These are phyloP conservation scores for Castanospermum australe DNA, from an alignment of 306 rosid genomes.

Conservation along the genomic window DNA sequence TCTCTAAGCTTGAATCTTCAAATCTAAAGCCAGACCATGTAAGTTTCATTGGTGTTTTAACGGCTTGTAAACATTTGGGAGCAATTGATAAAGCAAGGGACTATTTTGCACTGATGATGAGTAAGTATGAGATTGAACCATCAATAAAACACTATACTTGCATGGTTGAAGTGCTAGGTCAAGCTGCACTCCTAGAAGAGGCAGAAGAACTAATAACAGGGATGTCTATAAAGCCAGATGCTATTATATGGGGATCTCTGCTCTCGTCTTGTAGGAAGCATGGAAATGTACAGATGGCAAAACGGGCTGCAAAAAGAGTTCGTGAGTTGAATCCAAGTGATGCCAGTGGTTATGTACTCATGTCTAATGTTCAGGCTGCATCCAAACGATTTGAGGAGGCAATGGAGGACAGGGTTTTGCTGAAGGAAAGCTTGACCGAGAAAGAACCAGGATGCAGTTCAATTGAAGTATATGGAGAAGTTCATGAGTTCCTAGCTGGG, in stretches of 20 bases:
- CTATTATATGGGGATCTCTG: conserved; percentile 84
- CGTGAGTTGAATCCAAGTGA: conserved; percentile 64
- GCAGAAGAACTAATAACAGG: conserved; percentile 61
- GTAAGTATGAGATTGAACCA: conserved; percentile 52
- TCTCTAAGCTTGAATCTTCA: conserved; percentile 58
- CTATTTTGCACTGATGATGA: conserved; percentile 55
- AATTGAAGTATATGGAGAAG: conserved; percentile 76
- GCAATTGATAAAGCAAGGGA: conserved; percentile 58
- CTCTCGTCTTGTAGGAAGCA: conserved; percentile 73
- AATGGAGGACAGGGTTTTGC: conserved; percentile 55
- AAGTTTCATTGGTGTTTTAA: conserved; percentile 75
- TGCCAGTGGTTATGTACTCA: conserved; percentile 61
- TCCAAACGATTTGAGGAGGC: conserved; percentile 60
- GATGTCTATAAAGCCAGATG: conserved; percentile 65
- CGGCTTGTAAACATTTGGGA: conserved; percentile 77
- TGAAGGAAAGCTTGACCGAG: conserved; percentile 56
- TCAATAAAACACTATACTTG: conserved; percentile 78
- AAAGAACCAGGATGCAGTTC: conserved; percentile 90
- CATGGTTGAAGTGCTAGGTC: conserved; percentile 79
- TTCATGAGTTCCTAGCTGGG: conserved; percentile 78
- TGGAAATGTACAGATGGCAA: conserved; percentile 60
- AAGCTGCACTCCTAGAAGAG: conserved; percentile 71
- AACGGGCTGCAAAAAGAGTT: conserved; percentile 61
- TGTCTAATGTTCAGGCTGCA: conserved; percentile 73
- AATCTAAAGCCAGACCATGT: conserved; percentile 57